Evolutionary conservation across 345 rosid genomes (phyloP).

Genomic region (Corchorus capsularis): DNA sequence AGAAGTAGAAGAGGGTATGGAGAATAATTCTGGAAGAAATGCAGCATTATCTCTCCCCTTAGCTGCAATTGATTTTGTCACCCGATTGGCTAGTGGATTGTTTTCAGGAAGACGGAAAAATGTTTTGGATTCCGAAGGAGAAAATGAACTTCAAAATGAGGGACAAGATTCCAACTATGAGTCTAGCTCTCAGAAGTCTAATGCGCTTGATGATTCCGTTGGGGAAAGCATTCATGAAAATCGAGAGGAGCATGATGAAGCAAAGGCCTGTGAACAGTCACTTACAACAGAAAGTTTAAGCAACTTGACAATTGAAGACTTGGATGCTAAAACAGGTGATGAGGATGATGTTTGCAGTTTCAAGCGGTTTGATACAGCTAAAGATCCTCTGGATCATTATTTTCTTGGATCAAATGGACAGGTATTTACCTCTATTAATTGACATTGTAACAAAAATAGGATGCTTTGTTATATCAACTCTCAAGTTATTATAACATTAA

Average conservation of each 20-base stretch:
- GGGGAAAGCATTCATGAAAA: conserved; percentile 36
- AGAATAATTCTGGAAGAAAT: conserved; percentile 59
- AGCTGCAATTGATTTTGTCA: conserved; percentile 85
- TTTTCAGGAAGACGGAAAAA: conserved; percentile 70
- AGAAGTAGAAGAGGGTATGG: conserved; percentile 43
- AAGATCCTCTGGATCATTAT: conserved; percentile 84
- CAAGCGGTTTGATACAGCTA: conserved; percentile 75
- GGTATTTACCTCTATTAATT: conserved; percentile 41
- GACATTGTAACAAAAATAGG: neutral
- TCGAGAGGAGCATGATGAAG: conserved; percentile 32
- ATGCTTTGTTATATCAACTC: conserved; percentile 1
- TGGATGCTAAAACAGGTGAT: conserved; percentile 33
- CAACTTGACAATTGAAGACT: conserved; percentile 40
- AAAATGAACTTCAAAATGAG: conserved; percentile 40
- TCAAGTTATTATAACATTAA: neutral
- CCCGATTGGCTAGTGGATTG: conserved; percentile 81
- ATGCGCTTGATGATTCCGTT: conserved; percentile 35
- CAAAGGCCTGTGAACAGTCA: conserved; percentile 34
- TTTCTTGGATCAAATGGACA: conserved; percentile 63
- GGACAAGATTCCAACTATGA: conserved; percentile 44
- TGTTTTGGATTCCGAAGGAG: conserved; percentile 50
- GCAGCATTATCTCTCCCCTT: conserved; percentile 79
- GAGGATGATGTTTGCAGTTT: conserved; percentile 46
- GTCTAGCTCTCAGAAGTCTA: conserved; percentile 46
- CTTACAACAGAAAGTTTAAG: conserved; percentile 36